Evolutionary conservation across 805 yeast genomes (phyloP), one percentile per base, ranked within the genome.

Genomic region (Saccharomycopsis malanga): DNA sequence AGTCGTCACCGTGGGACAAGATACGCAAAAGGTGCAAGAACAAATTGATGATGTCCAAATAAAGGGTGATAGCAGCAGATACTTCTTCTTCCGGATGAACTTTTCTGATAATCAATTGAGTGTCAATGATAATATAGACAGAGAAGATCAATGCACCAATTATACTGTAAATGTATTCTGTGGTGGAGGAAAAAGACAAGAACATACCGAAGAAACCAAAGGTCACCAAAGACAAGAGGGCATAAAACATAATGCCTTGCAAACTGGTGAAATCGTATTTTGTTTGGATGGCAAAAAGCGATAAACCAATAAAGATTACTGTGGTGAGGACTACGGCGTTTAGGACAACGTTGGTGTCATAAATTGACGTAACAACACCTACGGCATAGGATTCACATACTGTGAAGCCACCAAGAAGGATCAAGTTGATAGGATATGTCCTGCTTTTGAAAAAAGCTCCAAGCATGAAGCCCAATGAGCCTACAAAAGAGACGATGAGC

Each of bases 61-160:
- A 87, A 53, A 88, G 71, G 55, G 77, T 67, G 59, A 88, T 78
- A 14, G 91, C 78, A 44, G 94, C 91, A 34, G 78, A 73, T n/a
- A 87, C 74, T 58, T 86, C 95, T 56, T 88, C 95, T 56, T 87
- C 96, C 37, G 87, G 80, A 57, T 81, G 82, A 56, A 71, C 78
- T 48, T 77, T 79, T 59, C 82, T 79, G 78, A 87, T 73, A 47
- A 87, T 76, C 56, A 77, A 61, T 63, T 87, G 95, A 18, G 95
- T 87, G 62, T 87, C 96, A 39, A 86, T 76, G 43, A 87, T 64
- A 49, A 88, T 73, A 59, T 82, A 87, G 3, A 79, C 76, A 12
- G 81, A 70, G 64, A 87, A 87, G 2, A 87, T 64, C 36, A 82
- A 57, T 3, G 94, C 93, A 21, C 93, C 95, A 38, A 81, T 60